A percentile compares a stretch with the other conserved stretches of the same genome.
phyloP scores from a whole-genome alignment of 2,329 filamentous ascomycete genomes.

The Tolypocladium paradoxum region DNA sequence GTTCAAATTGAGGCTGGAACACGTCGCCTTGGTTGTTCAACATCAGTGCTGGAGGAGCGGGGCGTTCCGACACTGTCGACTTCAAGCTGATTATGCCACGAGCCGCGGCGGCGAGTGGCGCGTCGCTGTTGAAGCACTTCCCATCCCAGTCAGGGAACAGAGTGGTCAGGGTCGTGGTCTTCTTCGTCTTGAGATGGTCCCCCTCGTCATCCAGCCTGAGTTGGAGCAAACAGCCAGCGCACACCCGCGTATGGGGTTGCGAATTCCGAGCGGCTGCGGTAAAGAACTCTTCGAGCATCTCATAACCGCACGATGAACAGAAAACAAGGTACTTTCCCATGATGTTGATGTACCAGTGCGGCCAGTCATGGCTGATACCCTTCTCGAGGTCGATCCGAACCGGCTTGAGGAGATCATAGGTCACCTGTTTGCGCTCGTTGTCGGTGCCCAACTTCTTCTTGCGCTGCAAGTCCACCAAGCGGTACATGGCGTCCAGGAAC shows the following conservation, averaged over 20 bases:
- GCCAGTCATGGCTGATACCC: slow-evolving; percentile 9
- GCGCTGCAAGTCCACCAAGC: slow-evolving; percentile 13
- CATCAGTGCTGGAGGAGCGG: neutral
- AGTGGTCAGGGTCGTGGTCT: slow-evolving; percentile 5
- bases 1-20: slow-evolving; percentile 1
- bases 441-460: neutral
- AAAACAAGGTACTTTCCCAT: slow-evolving; percentile 16
- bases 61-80: slow-evolving; percentile 6
- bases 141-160: slow-evolving; percentile 18
- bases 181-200: slow-evolving; percentile 15
- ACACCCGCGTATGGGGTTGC: slow-evolving; percentile 10
- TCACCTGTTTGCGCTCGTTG: slow-evolving; percentile 7
- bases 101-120: slow-evolving; percentile 13
- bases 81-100: slow-evolving; percentile 11
- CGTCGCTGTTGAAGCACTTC: slow-evolving; percentile 17
- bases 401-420: slow-evolving; percentile 23
- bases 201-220: slow-evolving; percentile 16
- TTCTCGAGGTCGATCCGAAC: slow-evolving; percentile 15
- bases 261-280: neutral
- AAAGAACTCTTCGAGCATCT: slow-evolving; percentile 21
- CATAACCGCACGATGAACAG: slow-evolving; percentile 24
- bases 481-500: slow-evolving; percentile 23
- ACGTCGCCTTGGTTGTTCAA: slow-evolving; percentile 7
- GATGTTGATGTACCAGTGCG: slow-evolving; percentile 10
- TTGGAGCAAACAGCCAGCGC: slow-evolving; percentile 20